Evolutionary conservation across 2,329 filamentous ascomycete species (phyloP).

Genomic region (Metarhizium humberi): DNA sequence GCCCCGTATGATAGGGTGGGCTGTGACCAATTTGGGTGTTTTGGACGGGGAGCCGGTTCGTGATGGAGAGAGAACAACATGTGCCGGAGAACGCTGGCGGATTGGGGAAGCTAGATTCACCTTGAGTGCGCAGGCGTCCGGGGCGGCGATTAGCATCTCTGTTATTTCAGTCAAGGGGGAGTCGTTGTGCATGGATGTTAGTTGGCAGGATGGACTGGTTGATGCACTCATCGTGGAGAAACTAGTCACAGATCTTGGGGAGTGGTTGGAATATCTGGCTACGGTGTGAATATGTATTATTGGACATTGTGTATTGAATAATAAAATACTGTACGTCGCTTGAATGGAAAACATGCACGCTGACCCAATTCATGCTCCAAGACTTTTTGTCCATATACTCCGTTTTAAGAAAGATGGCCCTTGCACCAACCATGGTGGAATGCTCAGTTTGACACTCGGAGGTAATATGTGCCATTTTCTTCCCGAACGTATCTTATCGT

Average conservation of each 20-base stretch:
- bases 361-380: not conserved
- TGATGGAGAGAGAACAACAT: too few species aligned
- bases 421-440: not conserved
- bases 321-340: not conserved
- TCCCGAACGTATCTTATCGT: slow-evolving; percentile 6
- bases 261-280: not conserved
- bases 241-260: slow-evolving; percentile 8
- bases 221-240: slow-evolving; percentile 7
- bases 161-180: slow-evolving; percentile 13
- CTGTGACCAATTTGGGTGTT: not conserved
- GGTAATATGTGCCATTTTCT: slow-evolving; percentile 4
- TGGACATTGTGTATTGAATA: not conserved
- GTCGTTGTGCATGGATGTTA: slow-evolving; percentile 15
- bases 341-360: not conserved
- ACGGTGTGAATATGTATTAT: not conserved
- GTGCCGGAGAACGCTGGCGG: slow-evolving; percentile 9
- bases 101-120: slow-evolving; percentile 14
- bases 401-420: slow-evolving; percentile 2
- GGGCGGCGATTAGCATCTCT: slow-evolving; percentile 13
- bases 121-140: slow-evolving; percentile 12
- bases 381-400: not conserved
- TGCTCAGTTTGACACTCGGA: not conserved
- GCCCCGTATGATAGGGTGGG: not conserved
- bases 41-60: not conserved
- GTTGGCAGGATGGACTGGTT: slow-evolving; percentile 13